Base-by-base conservation (phyloP, 768 basidiomycete species). In the Russula compacta region DNA sequence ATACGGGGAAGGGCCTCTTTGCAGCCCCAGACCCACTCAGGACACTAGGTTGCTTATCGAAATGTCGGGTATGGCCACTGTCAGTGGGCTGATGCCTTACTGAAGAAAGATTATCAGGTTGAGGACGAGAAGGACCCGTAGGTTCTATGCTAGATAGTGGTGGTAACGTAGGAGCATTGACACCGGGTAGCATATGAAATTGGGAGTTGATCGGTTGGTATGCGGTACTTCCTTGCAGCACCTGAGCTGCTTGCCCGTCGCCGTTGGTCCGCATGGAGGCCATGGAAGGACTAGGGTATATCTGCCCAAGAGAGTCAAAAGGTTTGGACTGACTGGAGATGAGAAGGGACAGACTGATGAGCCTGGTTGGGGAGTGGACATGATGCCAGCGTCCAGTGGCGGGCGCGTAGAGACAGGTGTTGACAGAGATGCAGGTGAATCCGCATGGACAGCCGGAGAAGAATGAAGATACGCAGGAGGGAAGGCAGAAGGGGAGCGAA, bases 361-460 rank as follows among this genome's bases (percentile, higher is more conserved):
- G 40, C 65, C 65, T 64, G 70, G 57, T 63, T 15, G 48, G 53
- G 58, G 52, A 66, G 69, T 49, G 56, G 63, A 6, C 68, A 69
- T 56, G 68, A 71, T 47, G 67, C 64, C 59, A 53, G 69, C 11
- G 56, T 70, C 53, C 4, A 63, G 49, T 67, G 67, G 50, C 44
- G 64, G 9, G 65, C 61, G 68, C 14, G 75, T 72, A 36, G 73
- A 73, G 9, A 77, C 69, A 2, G 78, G 75, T 1, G 77, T 74
- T 17, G 77, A 73, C 48, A 76, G 70, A 7, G 61, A 63, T 11
- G 77, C 69, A 0, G 79, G 79, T 10, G 78, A 79, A 8, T 80
- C 77, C 19, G 87, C 83, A 63, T 82, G 84, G 53, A 86, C 68
- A 60, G 78, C 83, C 10, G 89, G 88, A 1, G 89, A 89, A 42